phyloP scores from a whole-genome alignment of 805 yeast species.

The Schwanniomyces pseudopolymorphus region DNA sequence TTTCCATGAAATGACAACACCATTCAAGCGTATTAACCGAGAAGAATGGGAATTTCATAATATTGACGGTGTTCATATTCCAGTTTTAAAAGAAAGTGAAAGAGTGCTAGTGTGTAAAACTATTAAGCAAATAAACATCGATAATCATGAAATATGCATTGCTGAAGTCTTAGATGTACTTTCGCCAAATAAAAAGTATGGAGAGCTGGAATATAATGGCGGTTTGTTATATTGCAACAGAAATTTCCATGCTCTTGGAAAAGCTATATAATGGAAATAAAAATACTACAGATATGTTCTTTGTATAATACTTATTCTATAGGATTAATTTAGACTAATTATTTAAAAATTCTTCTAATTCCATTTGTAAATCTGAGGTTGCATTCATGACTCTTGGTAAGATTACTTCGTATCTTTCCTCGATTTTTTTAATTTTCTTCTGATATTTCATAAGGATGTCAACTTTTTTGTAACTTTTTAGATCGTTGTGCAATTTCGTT shows the following conservation, averaged over 20 bases:
- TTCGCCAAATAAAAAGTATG: slow-evolving; percentile 20
- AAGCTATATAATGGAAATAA: slow-evolving; percentile 34
- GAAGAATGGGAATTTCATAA: slow-evolving; percentile 34
- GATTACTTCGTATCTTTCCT: slow-evolving; percentile 36
- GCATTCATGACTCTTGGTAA: slow-evolving; percentile 30
- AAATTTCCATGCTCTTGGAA: slow-evolving; percentile 50
- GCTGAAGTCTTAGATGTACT: slow-evolving; percentile 67
- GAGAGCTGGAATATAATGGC: slow-evolving; percentile 40
- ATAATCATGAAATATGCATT: slow-evolving; percentile 90
- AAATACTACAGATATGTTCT: background rate
- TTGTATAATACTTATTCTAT: background rate
- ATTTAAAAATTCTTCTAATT: slow-evolving; percentile 8
- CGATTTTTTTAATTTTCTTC: slow-evolving; percentile 23
- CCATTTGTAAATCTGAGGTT: slow-evolving; percentile 17
- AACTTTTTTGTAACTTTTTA: slow-evolving; percentile 25
- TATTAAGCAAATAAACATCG: slow-evolving; percentile 53
- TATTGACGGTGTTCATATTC: slow-evolving; percentile 36
- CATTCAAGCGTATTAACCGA: slow-evolving; percentile 44
- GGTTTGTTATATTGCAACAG: slow-evolving; percentile 68
- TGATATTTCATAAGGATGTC: slow-evolving; percentile 23
- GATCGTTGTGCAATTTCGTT: slow-evolving; percentile 19
- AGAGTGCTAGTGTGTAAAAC: slow-evolving; percentile 62
- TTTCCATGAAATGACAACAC: slow-evolving; percentile 50
- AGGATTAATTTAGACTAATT: background rate
- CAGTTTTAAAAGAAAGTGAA: slow-evolving; percentile 58